A percentile compares a stretch with the other conserved stretches of the same genome.
Evolutionary conservation across 139 green algal species (phyloP).

Genomic region (Micractinium sp.): DNA sequence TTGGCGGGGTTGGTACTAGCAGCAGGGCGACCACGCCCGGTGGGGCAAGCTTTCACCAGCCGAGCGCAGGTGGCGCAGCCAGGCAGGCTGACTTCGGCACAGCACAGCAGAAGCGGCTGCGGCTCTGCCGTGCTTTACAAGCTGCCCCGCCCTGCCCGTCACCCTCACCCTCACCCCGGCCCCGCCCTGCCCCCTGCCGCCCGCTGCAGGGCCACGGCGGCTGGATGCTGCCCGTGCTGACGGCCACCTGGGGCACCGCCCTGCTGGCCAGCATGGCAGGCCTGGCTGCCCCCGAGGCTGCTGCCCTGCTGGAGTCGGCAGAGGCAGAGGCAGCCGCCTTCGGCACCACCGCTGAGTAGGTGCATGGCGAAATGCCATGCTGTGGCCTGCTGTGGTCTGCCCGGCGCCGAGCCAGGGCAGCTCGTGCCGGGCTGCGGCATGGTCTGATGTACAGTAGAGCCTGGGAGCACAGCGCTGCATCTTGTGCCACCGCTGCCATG

Average conservation of each 20-base stretch:
- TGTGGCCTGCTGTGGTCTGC: not conserved
- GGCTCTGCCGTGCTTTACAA: too few species aligned
- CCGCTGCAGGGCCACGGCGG: slow-evolving; percentile 29
- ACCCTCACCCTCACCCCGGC: not conserved
- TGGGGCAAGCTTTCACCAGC: too few species aligned
- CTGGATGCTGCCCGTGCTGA: slow-evolving; percentile 23
- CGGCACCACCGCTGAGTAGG: not conserved
- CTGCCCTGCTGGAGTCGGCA: not conserved
- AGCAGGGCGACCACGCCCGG: too few species aligned
- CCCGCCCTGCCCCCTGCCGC: not conserved
- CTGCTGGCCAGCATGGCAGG: slow-evolving; percentile 37
- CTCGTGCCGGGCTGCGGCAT: not conserved
- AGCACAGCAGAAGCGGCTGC: not conserved
- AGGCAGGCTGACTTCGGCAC: too few species aligned
- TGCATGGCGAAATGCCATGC: too few species aligned
- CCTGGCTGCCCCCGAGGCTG: slow-evolving; percentile 29
- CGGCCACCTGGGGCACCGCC: slow-evolving; percentile 22
- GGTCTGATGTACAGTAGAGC: not conserved
- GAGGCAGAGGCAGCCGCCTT: not conserved
- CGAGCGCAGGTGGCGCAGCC: too few species aligned
- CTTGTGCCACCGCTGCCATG: too few species aligned
- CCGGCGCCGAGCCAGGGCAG: too few species aligned
- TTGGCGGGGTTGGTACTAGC: not conserved
- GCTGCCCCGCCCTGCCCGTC: not conserved
- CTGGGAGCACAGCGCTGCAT: too few species aligned